Evolutionary conservation across 1,139 yeast species (phyloP), one percentile per base, ranked within the genome.

Genomic region (Lodderomyces margitis): DNA sequence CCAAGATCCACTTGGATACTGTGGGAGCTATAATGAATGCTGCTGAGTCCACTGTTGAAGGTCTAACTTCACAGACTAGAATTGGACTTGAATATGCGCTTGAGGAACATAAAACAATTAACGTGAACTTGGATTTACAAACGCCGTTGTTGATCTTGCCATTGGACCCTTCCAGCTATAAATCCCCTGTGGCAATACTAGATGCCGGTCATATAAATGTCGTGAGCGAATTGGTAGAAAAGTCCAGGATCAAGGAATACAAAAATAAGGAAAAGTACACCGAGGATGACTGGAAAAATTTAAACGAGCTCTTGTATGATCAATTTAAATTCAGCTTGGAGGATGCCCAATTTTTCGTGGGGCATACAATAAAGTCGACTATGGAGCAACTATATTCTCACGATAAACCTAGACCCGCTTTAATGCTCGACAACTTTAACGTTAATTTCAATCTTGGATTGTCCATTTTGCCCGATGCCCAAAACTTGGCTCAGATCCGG

Each of bases 161-260:
- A 0, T 69, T 88, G 16, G 87, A 88, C 56, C 87, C 95, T 0
- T 75, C 80, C 11, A 80, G 79, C 49, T 81, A 87, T 81, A 74
- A 84, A 34, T 81, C 97, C 0, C 95, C 97, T 0, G 96, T 95
- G 46, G 91, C 92, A 4, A 80, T 92, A 11, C 71, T 94, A 43
- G 98, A 94, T 73, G 97, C 98, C 11, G 99, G 99, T 55, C 97
- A 92, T 59, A 83, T 94, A 25, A 83, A 91, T 53, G 81, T 92
- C 6, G 66, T 74, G 2, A 87, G 96, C 59, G 92, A 89, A 49
- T 71, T 91, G 36, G 96, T 84, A 2, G 87, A 87, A 38, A 79
- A 79, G 51, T 75, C 78, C 3, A 80, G 78, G 39, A 77, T 89
- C 31, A 82, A 83, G 40, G 83, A 83, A 47, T 78, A 91, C 40